phyloP scores from a whole-genome alignment of 2,329 filamentous ascomycete species.

The Herpomyces periplanetae region DNA sequence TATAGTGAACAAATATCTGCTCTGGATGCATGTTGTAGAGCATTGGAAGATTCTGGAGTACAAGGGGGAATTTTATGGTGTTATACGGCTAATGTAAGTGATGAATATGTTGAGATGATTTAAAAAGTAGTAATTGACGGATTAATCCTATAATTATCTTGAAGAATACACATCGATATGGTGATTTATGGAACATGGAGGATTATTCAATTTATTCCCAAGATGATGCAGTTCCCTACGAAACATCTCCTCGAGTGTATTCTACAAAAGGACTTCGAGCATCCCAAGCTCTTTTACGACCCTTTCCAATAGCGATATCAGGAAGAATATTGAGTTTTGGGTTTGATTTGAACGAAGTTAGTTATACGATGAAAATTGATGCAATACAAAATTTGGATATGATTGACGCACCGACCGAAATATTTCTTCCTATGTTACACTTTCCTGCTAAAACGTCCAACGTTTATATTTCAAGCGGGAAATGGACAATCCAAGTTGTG shows the following conservation, averaged over 20 bases:
- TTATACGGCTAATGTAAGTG: conserved; percentile 26
- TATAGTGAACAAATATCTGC: conserved; percentile 70
- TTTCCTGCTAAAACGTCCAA: conserved; percentile 33
- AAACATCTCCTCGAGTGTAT: conserved; percentile 4
- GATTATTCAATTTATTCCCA: conserved; percentile 60
- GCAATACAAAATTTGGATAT: conserved; percentile 17
- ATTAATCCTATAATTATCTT: conserved; percentile 1
- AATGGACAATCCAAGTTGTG: conserved; percentile 34
- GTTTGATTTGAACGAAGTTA: conserved; percentile 44
- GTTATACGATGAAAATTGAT: conserved; percentile 28
- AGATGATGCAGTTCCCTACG: conserved; percentile 27
- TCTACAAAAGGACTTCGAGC: conserved; percentile 34
- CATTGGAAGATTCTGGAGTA: conserved; percentile 38
- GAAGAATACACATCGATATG: conserved; percentile 54
- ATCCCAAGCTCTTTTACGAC: conserved; percentile 66
- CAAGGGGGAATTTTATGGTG: conserved; percentile 71
- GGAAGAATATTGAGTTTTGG: conserved; percentile 28
- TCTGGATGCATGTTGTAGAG: conserved; percentile 84
- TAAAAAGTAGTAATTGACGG: conserved; percentile 4
- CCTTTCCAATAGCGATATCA: conserved; percentile 31
- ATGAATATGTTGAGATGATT: conserved; percentile 1
- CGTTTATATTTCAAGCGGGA: conserved; percentile 42
- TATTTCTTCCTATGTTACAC: conserved; percentile 68
- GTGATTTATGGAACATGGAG: conserved; percentile 90
- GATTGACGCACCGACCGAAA: conserved; percentile 28